Percentiles rank a stretch among this genome's conserved stretches.
Conservation (phyloP, 2,329 filamentous ascomycete genomes). For the Paraphoma sp. region DNA sequence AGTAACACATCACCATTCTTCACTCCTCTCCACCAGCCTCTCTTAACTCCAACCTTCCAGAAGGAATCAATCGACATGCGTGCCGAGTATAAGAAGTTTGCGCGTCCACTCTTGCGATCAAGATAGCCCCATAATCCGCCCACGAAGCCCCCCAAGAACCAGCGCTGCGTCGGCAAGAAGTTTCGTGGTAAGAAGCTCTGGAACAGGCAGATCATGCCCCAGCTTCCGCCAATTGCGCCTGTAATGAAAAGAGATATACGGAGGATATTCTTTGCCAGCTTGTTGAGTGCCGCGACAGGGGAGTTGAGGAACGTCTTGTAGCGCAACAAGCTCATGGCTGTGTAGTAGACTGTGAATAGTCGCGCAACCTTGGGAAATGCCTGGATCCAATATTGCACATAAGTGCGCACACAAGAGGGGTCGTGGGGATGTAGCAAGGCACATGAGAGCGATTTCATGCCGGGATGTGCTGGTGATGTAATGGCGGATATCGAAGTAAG, state of each 20-base stretch:
- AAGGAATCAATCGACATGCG: conserved; percentile 80
- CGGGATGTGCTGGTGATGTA: conserved; percentile 83
- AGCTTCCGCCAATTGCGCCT: conserved; percentile 82
- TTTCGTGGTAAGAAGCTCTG: conserved; percentile 77
- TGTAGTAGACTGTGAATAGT: conserved; percentile 78
- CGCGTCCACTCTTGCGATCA: conserved; percentile 64
- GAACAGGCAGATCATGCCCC: conserved; percentile 91
- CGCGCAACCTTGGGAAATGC: conserved; percentile 81
- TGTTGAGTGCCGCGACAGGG: conserved; percentile 71
- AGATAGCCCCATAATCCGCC: conserved; percentile 87
- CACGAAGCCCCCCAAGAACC: conserved; percentile 86
- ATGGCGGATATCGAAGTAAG: conserved; percentile 77
- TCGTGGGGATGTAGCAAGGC: conserved; percentile 87
- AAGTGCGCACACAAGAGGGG: conserved; percentile 86
- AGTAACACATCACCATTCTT: conserved; percentile 83
- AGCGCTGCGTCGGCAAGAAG: conserved; percentile 80
- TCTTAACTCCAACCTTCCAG: conserved; percentile 95
- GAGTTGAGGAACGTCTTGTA: conserved; percentile 72
- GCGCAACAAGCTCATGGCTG: conserved; percentile 71
- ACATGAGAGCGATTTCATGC: conserved; percentile 85
- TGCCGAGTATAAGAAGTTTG: conserved; percentile 79
- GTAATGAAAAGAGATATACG: conserved; percentile 80
- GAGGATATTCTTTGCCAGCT: conserved; percentile 72
- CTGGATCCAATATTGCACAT: conserved; percentile 84
- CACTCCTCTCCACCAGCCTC: conserved; percentile 84